These are phyloP conservation scores for Trichoderma harzianum DNA, from an alignment of 2,329 filamentous ascomycete species.

Conservation along the genomic window DNA sequence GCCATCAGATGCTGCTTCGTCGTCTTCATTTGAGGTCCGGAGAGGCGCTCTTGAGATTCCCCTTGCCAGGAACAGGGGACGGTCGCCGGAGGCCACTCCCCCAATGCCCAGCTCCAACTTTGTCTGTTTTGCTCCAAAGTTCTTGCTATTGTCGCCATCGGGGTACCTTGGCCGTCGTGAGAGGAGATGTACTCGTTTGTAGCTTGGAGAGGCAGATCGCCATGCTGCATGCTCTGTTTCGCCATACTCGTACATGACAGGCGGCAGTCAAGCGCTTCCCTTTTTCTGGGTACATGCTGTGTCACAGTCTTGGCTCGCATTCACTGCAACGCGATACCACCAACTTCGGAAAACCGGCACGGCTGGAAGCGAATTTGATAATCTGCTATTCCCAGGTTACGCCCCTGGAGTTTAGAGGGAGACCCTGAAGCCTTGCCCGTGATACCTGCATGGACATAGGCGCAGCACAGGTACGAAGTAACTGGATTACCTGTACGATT, in stretches of 20 bases:
- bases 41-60: neutral
- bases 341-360: conserved; percentile 12
- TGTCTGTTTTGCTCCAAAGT: neutral
- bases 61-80: conserved; percentile 4
- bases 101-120: neutral
- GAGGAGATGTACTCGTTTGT: neutral
- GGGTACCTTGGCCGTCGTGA: neutral
- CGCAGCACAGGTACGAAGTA: neutral
- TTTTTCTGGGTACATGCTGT: conserved; percentile 1
- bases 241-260: neutral
- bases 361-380: neutral
- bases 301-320: conserved; percentile 7
- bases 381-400: neutral
- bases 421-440: neutral
- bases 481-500: neutral
- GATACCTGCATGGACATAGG: neutral
- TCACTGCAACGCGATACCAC: conserved; percentile 1
- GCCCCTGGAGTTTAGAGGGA: neutral
- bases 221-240: neutral
- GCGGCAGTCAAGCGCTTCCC: neutral
- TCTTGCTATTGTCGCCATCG: neutral
- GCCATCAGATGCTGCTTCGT: conserved; percentile 4
- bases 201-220: neutral
- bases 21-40: conserved; percentile 14
- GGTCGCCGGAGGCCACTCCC: neutral